These are phyloP conservation scores for Ogataea nonfermentans DNA, from an alignment of 805 yeast species.

Conservation along the genomic window DNA sequence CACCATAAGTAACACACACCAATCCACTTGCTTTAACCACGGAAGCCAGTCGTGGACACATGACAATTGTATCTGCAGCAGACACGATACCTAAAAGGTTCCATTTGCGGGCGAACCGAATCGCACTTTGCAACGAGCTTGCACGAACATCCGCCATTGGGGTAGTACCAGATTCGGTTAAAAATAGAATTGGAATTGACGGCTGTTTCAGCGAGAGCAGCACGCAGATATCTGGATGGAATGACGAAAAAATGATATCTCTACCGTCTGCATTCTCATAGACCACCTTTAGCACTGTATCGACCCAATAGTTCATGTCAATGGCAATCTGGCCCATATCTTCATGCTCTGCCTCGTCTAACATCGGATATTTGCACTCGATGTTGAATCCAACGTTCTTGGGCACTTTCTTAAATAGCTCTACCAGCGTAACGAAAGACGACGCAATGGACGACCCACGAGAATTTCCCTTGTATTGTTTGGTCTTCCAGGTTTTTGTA, in stretches of 20 bases:
- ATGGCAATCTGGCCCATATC: constrained; percentile 82
- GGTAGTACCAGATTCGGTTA: constrained; percentile 85
- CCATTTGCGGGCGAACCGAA: constrained; percentile 89
- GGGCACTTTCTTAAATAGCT: constrained; percentile 79
- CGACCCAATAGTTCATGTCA: constrained; percentile 85
- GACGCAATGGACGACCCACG: constrained; percentile 90
- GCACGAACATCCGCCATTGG: constrained; percentile 91
- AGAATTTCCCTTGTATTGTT: constrained; percentile 89
- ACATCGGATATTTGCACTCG: constrained; percentile 93
- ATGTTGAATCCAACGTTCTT: constrained; percentile 86
- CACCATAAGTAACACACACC: constrained; percentile 92
- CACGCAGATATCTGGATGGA: constrained; percentile 91
- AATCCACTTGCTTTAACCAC: constrained; percentile 91
- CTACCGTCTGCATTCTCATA: constrained; percentile 77
- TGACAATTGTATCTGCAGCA: constrained; percentile 82
- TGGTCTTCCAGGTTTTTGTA: constrained; percentile 83
- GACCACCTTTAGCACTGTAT: constrained; percentile 75
- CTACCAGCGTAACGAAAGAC: constrained; percentile 83
- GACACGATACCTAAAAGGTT: constrained; percentile 87
- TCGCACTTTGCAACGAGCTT: constrained; percentile 82
- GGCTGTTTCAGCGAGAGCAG: constrained; percentile 90
- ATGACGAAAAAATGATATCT: constrained; percentile 86
- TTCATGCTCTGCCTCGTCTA: constrained; percentile 87
- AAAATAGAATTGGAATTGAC: constrained; percentile 81
- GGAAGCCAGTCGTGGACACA: constrained; percentile 83